Conservation (phyloP, 75 land plant genomes). For the Pinus tabuliformis region DNA sequence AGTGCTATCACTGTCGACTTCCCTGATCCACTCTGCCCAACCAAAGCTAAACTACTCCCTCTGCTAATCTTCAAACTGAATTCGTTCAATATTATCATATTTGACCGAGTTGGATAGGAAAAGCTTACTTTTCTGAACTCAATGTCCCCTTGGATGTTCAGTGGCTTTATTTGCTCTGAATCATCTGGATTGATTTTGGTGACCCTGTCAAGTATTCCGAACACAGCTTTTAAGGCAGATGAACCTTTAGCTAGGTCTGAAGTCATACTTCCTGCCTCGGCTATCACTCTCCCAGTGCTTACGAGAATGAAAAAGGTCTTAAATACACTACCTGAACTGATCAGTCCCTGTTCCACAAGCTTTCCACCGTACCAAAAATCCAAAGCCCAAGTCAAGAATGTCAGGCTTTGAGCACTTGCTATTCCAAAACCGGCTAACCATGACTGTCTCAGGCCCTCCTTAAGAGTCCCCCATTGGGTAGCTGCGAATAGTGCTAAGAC, state of each 20-base stretch:
- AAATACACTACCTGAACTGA: slow-evolving; percentile 38
- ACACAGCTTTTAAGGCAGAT: slow-evolving; percentile 50
- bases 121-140: slow-evolving; percentile 61
- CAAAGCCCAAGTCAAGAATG: slow-evolving; percentile 34
- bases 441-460: slow-evolving; percentile 46
- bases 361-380: slow-evolving; percentile 77
- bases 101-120: slow-evolving; percentile 67
- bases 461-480: slow-evolving; percentile 21
- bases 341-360: slow-evolving; percentile 25
- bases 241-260: slow-evolving; percentile 65
- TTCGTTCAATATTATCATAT: slow-evolving; percentile 41
- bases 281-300: slow-evolving; percentile 64
- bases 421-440: slow-evolving; percentile 61
- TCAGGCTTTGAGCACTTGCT: slow-evolving; percentile 39
- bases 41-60: slow-evolving; percentile 57
- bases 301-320: slow-evolving; percentile 61
- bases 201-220: slow-evolving; percentile 50
- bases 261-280: slow-evolving; percentile 81
- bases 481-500: slow-evolving; percentile 34
- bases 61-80: slow-evolving; percentile 44
- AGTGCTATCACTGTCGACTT: slow-evolving; percentile 74
- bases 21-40: slow-evolving; percentile 82
- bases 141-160: slow-evolving; percentile 34
- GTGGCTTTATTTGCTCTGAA: slow-evolving; percentile 13
- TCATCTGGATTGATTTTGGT: slow-evolving; percentile 55